phyloP scores from a whole-genome alignment of 169 alveolate species.

The Cryptosporidium baileyi region DNA sequence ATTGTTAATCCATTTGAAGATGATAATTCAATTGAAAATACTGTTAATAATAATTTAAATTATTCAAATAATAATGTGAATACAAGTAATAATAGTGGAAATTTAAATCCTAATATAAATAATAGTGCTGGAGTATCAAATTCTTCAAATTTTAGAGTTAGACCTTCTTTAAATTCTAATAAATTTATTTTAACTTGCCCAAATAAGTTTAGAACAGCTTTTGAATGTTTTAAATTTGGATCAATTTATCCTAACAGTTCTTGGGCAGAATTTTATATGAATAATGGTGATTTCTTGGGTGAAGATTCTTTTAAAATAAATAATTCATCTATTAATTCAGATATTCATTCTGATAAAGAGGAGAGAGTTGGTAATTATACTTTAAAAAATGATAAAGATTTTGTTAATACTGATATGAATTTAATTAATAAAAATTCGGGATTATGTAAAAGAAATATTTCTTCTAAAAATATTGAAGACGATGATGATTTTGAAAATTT shows the following conservation, averaged over 20 bases:
- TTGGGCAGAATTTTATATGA: conserved; percentile 39
- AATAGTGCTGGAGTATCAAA: neutral
- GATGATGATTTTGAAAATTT: conserved; percentile 39
- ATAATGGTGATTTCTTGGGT: neutral
- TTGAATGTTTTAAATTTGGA: conserved; percentile 62
- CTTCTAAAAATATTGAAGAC: neutral
- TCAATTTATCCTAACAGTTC: conserved; percentile 58
- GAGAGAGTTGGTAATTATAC: neutral
- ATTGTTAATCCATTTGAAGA: conserved; percentile 10
- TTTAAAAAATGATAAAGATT: neutral
- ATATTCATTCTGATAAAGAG: neutral
- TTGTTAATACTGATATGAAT: neutral
- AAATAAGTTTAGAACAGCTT: conserved; percentile 32
- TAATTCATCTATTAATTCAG: neutral
- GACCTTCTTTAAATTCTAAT: neutral
- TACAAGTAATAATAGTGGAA: neutral
- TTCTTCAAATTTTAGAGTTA: too few species aligned
- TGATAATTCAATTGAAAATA: neutral
- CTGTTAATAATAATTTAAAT: neutral
- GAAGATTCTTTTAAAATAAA: neutral
- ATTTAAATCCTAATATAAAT: neutral
- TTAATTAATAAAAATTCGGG: neutral
- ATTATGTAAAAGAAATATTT: neutral
- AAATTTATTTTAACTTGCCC: conserved; percentile 40
- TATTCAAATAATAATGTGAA: neutral